Percentiles rank a stretch among this genome's conserved stretches.
Conservation (phyloP, 2,329 filamentous ascomycete species). For the Onygenales sp. region DNA sequence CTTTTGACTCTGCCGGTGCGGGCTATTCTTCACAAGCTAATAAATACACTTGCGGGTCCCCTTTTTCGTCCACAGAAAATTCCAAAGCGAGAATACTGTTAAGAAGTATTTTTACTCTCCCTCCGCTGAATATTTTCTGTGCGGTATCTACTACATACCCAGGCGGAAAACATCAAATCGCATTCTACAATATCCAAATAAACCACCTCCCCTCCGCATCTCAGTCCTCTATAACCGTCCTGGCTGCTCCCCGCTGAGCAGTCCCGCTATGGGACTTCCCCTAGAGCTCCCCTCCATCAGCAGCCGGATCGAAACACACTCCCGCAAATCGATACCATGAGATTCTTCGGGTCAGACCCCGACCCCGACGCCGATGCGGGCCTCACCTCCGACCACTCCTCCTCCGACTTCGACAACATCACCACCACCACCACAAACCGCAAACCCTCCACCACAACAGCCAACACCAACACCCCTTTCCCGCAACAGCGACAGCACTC, state of each 20-base stretch:
- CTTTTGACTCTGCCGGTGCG: too few relatives aligned
- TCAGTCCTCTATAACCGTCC: neutral
- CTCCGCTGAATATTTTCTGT: neutral
- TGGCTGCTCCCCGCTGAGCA: neutral
- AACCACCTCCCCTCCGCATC: neutral
- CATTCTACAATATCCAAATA: too few relatives aligned
- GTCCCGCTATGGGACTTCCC: neutral
- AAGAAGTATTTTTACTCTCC: neutral
- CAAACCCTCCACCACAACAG: constrained; percentile 4
- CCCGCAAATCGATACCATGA: neutral
- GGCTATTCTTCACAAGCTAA: neutral
- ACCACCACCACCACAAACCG: constrained; percentile 2
- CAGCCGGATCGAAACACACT: neutral
- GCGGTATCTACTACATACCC: neutral
- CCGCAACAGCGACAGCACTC: constrained; percentile 7
- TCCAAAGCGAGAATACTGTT: neutral
- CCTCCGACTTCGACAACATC: constrained; percentile 8
- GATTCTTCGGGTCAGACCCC: neutral
- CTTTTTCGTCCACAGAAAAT: neutral
- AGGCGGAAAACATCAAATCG: too few relatives aligned
- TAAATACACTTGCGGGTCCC: constrained; percentile 1
- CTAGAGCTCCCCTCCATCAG: neutral
- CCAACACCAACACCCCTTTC: constrained; percentile 1
- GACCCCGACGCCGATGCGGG: neutral
- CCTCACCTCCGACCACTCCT: constrained; percentile 7